phyloP scores from a whole-genome alignment of 352 stramenopile species.

The Globisporangium orthogonon region DNA sequence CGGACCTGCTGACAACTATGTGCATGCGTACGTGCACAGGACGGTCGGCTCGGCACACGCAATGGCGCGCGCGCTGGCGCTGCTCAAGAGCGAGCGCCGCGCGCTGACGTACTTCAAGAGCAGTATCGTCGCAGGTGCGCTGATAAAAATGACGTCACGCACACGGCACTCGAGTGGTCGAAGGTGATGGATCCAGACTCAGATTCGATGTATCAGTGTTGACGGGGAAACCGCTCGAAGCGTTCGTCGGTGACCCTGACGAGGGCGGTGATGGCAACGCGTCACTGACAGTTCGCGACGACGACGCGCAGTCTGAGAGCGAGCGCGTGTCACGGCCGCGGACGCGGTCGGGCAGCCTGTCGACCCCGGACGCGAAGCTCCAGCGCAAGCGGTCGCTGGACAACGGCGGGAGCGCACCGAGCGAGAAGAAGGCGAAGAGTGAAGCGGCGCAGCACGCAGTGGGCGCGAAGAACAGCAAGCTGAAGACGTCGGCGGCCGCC shows the following conservation, averaged over 20 bases:
- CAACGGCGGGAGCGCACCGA: neutral
- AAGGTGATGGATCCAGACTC: neutral
- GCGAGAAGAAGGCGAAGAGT: constrained; percentile 12
- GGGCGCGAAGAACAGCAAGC: constrained; percentile 4
- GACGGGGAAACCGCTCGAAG: constrained; percentile 3
- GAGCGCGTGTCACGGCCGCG: neutral
- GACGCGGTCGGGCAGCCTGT: constrained; percentile 18
- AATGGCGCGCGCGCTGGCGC: constrained; percentile 33
- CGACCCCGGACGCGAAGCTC: constrained; percentile 23
- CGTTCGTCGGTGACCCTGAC: constrained; percentile 3
- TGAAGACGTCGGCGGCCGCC: neutral
- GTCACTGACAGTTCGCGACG: neutral
- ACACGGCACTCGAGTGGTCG: neutral
- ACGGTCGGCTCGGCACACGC: constrained; percentile 35
- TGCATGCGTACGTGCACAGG: constrained; percentile 13
- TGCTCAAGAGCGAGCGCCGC: constrained; percentile 34
- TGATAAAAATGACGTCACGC: neutral
- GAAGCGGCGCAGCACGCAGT: neutral
- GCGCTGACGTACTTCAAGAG: constrained; percentile 60
- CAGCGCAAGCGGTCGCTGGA: constrained; percentile 34
- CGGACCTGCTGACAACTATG: neutral
- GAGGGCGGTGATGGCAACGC: neutral
- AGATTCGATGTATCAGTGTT: constrained; percentile 1
- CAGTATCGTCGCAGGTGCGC: constrained; percentile 44
- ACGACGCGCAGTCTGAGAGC: neutral